phyloP scores from a whole-genome alignment of 768 basidiomycete species.

The Tubosaeta sp. region DNA sequence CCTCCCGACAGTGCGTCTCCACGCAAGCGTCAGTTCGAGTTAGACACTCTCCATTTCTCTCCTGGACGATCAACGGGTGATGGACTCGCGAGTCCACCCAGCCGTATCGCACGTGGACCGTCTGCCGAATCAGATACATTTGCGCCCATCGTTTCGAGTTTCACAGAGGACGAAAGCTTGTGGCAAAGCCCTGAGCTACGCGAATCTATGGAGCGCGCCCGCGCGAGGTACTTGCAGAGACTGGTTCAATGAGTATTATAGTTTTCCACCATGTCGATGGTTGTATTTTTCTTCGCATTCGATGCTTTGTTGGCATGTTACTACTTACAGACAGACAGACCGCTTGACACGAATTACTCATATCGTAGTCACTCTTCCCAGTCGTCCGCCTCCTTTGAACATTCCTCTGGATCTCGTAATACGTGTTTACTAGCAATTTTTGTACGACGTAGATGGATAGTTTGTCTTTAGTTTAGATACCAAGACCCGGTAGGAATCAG shows the following conservation, averaged over 20 bases:
- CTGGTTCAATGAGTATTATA: slow-evolving; percentile 9
- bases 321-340: background rate
- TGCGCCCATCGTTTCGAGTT: slow-evolving; percentile 19
- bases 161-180: slow-evolving; percentile 42
- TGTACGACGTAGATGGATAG: slow-evolving; percentile 6
- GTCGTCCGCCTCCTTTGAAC: background rate
- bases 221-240: slow-evolving; percentile 34
- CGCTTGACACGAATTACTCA: slow-evolving; percentile 1
- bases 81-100: slow-evolving; percentile 15
- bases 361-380: background rate
- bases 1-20: slow-evolving; percentile 33
- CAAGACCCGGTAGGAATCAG: background rate
- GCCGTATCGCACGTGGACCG: slow-evolving; percentile 22
- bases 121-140: slow-evolving; percentile 35
- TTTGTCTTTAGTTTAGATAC: background rate
- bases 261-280: background rate
- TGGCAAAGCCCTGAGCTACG: slow-evolving; percentile 66
- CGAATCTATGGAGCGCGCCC: slow-evolving; percentile 68
- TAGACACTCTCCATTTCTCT: slow-evolving; percentile 16
- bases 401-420: background rate
- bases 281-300: background rate
- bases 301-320: background rate
- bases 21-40: slow-evolving; percentile 30
- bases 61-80: slow-evolving; percentile 18
- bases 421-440: slow-evolving; percentile 1